Conservation (phyloP, 345 rosid species). For the Triadica sebifera region DNA sequence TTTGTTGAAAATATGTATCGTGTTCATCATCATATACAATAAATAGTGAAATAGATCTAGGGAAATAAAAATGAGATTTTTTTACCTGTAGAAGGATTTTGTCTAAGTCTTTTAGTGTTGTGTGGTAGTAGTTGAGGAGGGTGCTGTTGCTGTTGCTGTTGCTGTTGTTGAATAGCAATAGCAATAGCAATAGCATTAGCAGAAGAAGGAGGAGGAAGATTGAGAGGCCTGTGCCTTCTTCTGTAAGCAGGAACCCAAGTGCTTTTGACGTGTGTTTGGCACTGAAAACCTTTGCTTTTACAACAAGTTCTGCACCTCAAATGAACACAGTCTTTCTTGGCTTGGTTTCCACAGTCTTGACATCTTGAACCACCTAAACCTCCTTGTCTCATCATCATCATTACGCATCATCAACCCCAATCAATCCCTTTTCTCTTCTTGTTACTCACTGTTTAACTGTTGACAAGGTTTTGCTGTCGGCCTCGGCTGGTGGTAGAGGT, state of each 20-base stretch:
- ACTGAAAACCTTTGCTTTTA: constrained; percentile 49
- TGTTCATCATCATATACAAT: too few relatives aligned
- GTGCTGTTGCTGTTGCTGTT: too few relatives aligned
- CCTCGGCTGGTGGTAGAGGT: background rate
- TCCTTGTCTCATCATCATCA: constrained; percentile 21
- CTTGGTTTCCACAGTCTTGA: constrained; percentile 72
- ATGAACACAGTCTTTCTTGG: constrained; percentile 56
- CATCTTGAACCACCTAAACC: constrained; percentile 38
- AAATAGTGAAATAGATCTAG: too few relatives aligned
- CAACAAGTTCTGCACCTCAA: constrained; percentile 67
- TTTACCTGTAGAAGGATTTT: constrained; percentile 21
- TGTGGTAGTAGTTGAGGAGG: constrained; percentile 5
- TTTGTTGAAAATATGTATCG: too few relatives aligned
- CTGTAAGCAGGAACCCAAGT: constrained; percentile 68
- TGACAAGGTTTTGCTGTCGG: background rate
- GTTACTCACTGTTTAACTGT: background rate
- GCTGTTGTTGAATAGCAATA: too few relatives aligned
- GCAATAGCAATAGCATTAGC: too few relatives aligned
- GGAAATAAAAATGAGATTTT: too few relatives aligned
- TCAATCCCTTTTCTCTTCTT: background rate
- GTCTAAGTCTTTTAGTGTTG: constrained; percentile 35
- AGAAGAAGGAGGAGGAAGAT: too few relatives aligned
- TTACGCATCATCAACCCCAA: background rate
- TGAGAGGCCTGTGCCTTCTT: constrained; percentile 31
- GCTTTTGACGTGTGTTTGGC: constrained; percentile 64